phyloP scores from a whole-genome alignment of 2,329 filamentous ascomycete species.

The Parafenestella ontariensis region DNA sequence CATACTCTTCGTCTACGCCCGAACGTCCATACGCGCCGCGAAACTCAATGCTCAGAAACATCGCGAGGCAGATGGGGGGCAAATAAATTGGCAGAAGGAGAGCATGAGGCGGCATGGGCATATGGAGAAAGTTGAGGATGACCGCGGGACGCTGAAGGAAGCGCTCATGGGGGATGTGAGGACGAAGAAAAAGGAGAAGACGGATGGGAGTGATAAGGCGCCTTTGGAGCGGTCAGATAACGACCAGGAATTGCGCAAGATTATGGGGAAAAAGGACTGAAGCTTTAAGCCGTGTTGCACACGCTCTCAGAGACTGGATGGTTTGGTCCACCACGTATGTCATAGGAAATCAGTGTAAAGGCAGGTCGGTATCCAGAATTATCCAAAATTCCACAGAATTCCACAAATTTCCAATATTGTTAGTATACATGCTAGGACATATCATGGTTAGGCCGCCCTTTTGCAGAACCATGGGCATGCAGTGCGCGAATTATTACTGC shows the following conservation, averaged over 20 bases:
- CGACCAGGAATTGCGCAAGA: slow-evolving; percentile 48
- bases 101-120: slow-evolving; percentile 60
- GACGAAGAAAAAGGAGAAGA: slow-evolving; percentile 37
- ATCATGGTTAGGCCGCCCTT: not conserved
- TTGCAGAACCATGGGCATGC: not conserved
- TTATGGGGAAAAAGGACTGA: slow-evolving; percentile 45
- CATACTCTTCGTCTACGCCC: slow-evolving; percentile 66
- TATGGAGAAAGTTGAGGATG: slow-evolving; percentile 53
- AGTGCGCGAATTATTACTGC: not conserved
- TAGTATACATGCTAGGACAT: not conserved
- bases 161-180: slow-evolving; percentile 42
- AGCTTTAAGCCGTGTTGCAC: too few relatives aligned
- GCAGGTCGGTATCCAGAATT: not conserved
- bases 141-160: slow-evolving; percentile 41
- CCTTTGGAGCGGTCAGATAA: slow-evolving; percentile 43
- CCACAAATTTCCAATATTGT: too few relatives aligned
- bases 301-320: not conserved
- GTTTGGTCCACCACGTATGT: too few relatives aligned
- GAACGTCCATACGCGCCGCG: slow-evolving; percentile 70
- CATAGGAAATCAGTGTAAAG: too few relatives aligned
- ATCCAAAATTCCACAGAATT: too few relatives aligned
- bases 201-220: slow-evolving; percentile 33
- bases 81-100: slow-evolving; percentile 63
- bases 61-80: slow-evolving; percentile 64
- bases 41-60: slow-evolving; percentile 69